Conservation (phyloP, 208 protist species). For the Acanthamoeba triangularis region DNA sequence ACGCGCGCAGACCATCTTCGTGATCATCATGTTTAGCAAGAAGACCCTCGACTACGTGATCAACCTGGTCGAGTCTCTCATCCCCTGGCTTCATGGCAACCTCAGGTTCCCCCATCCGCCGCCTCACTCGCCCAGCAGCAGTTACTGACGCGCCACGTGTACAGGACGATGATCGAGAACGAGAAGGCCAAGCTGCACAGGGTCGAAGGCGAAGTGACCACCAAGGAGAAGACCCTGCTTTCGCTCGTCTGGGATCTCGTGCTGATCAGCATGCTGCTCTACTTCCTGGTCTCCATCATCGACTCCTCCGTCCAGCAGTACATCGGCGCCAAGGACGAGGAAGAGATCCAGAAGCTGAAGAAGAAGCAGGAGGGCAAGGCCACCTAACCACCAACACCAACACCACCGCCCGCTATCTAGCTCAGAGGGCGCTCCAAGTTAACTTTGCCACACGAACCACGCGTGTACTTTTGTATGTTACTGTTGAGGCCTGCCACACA, state of each 20-base stretch:
- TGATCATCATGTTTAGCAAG: slow-evolving; percentile 49
- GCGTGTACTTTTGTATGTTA: not conserved
- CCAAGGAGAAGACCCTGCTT: slow-evolving; percentile 40
- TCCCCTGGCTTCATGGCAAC: not conserved
- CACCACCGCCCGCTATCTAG: too few relatives aligned
- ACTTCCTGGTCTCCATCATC: slow-evolving; percentile 62
- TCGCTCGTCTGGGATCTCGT: slow-evolving; percentile 37
- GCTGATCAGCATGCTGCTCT: slow-evolving; percentile 47
- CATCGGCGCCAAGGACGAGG: slow-evolving; percentile 30
- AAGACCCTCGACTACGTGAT: slow-evolving; percentile 16
- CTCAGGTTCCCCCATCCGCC: too few relatives aligned
- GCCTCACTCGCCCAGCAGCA: too few relatives aligned
- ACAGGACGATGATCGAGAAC: slow-evolving; percentile 12
- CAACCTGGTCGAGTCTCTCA: slow-evolving; percentile 32
- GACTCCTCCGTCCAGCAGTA: slow-evolving; percentile 36
- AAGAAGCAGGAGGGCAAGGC: slow-evolving; percentile 20
- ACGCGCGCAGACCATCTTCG: slow-evolving; percentile 28
- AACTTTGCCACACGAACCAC: too few relatives aligned
- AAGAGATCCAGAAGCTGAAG: not conserved
- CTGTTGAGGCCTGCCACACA: too few relatives aligned
- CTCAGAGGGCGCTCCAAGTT: too few relatives aligned
- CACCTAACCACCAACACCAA: not conserved
- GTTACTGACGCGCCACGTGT: too few relatives aligned
- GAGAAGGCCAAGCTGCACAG: slow-evolving; percentile 11
- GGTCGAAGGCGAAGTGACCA: not conserved